A percentile compares a stretch with the other conserved stretches of the same genome.
Evolutionary conservation across 2,329 filamentous ascomycete species (phyloP).

Genomic region (Sporothrix sp.): DNA sequence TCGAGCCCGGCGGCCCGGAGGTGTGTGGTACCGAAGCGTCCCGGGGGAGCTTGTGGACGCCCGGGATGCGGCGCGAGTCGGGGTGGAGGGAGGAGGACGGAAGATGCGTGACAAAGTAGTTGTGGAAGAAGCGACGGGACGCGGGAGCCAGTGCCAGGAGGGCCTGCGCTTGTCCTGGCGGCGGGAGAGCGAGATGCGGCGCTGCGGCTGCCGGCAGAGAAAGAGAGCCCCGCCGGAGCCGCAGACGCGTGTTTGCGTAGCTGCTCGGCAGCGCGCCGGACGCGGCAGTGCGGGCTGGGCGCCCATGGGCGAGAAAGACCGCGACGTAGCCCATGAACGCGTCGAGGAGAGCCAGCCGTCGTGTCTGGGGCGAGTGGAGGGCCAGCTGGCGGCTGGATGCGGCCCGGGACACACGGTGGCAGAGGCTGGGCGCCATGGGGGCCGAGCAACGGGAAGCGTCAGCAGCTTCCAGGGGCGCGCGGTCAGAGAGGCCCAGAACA

Average conservation of each 20-base stretch:
- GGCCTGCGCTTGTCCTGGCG: neutral
- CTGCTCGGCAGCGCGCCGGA: neutral
- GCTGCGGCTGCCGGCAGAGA: neutral
- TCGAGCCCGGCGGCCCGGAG: conserved; percentile 31
- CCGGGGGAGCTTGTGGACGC: conserved; percentile 74
- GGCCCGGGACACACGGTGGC: neutral
- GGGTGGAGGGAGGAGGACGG: conserved; percentile 89
- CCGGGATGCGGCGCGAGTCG: conserved; percentile 56
- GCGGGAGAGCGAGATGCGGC: neutral
- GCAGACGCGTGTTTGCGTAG: neutral
- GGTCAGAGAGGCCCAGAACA: neutral
- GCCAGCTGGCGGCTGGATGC: neutral
- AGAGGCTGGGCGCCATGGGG: conserved; percentile 1
- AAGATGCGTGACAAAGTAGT: conserved; percentile 94
- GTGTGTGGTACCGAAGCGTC: conserved; percentile 74
- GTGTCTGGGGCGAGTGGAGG: neutral
- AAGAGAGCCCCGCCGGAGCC: neutral
- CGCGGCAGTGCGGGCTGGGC: neutral
- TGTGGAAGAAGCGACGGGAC: conserved; percentile 55
- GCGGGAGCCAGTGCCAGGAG: neutral
- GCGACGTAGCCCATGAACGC: conserved; percentile 19
- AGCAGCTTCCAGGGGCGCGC: neutral
- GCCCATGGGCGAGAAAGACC: conserved; percentile 12
- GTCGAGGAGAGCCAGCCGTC: conserved; percentile 15
- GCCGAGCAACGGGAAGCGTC: neutral